Base-by-base conservation (phyloP, 441 rosid genomes). In the Pelargonium myrrhifolium region DNA sequence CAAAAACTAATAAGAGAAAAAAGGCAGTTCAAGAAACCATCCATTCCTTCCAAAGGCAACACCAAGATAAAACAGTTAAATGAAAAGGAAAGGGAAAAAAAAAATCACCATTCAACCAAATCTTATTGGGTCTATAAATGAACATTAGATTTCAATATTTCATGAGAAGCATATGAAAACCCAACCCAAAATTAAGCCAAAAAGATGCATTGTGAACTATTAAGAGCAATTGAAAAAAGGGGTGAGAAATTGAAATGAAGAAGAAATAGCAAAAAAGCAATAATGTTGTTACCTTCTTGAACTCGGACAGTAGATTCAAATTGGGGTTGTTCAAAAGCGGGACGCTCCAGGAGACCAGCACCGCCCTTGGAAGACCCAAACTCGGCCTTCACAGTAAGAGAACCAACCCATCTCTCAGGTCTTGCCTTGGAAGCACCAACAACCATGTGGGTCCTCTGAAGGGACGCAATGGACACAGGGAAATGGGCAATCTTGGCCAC, bases 261-360 rank as follows among this genome's bases (percentile, higher is more conserved):
- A 1, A 12, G 14, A 2, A 20, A 42, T 2, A 21, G 14, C 4
- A 47, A 35, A 53, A 49, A 21, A 15, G 14, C 17, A 55, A 15
- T 22, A 15, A 5, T 21, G 24, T 51, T 1, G n/a, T 26, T 11
- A 71, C 80, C 80, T 77, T 71, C 63, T n/a, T 70, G 71, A 65
- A 65, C 75, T 62, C 74, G 71, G 10, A 75, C 14, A 24, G 70
- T 31, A 64, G 77, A 72, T 17, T 77, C 77, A 55, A 62, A 71
- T 15, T 74, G 71, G 47, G 80, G 74, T 58, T 65, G 80, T 64
- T 74, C 75, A 14, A 68, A 74, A 43, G 22, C 24, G 22, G 80
- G 77, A 56, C 68, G 69, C 42, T 77, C 75, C 47, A 77, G 26
- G 20, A 74, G 65, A 18, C 77, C 73, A 45, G 73, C 65, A 49